Evolutionary conservation across 83 land plant genomes (phyloP).

Genomic region (Diphasiastrum complanatum): DNA sequence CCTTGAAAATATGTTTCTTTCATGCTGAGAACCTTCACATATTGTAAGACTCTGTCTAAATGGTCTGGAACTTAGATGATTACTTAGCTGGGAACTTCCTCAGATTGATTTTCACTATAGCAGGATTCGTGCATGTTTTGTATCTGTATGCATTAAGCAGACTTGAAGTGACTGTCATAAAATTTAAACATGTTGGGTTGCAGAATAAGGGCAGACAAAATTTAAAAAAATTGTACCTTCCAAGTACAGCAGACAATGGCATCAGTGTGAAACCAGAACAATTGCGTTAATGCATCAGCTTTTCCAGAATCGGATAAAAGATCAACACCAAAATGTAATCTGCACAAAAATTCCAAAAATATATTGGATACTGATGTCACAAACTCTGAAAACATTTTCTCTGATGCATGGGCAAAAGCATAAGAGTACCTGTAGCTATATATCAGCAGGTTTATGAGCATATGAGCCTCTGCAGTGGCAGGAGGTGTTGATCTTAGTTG

Average conservation of each 20-base stretch:
- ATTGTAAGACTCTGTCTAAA: too few relatives aligned
- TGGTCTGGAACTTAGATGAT: too few relatives aligned
- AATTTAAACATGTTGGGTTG: not conserved
- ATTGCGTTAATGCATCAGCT: constrained; percentile 23
- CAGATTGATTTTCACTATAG: too few relatives aligned
- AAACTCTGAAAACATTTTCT: constrained; percentile 1
- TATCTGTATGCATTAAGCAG: too few relatives aligned
- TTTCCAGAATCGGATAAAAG: constrained; percentile 21
- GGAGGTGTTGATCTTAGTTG: constrained; percentile 17
- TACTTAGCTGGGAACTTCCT: too few relatives aligned
- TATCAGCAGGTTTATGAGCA: constrained; percentile 18
- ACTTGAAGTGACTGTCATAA: constrained; percentile 3
- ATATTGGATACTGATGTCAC: not conserved
- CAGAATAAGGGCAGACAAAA: not conserved
- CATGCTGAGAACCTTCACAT: too few relatives aligned
- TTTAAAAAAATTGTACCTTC: constrained; percentile 27
- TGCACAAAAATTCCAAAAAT: constrained; percentile 13
- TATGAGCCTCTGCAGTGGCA: constrained; percentile 23
- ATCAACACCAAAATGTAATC: constrained; percentile 28
- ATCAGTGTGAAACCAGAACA: constrained; percentile 35
- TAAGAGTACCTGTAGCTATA: constrained; percentile 24
- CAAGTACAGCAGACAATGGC: constrained; percentile 41
- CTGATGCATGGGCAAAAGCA: not conserved
- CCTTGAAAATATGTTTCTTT: too few relatives aligned
- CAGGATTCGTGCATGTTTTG: too few relatives aligned